Base-by-base conservation (phyloP, 306 rosid species). In the Sechiopsis laciniata region DNA sequence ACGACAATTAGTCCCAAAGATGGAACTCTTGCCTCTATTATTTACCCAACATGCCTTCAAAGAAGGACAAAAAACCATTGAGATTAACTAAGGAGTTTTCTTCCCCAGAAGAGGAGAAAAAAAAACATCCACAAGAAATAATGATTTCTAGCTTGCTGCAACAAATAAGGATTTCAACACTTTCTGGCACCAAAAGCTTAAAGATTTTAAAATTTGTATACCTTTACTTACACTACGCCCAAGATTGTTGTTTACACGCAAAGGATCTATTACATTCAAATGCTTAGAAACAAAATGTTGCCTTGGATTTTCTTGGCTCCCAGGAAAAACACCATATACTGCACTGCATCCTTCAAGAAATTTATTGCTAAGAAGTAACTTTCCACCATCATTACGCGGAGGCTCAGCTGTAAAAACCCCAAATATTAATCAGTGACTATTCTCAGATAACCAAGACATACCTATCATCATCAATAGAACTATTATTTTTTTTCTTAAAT, bases 151-250 rank as follows among this genome's bases (percentile, higher is more conserved):
- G 46, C 32, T 52, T 19, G 42, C 19, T 73, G 40, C 52, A 37
- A 73, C 1, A 73, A 73, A 48, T 22, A 68, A 68, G 15, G 10
- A 68, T 8, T 46, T 68, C 42, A 21, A 22, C 57, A 70, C 9
- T 19, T 7, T 16, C 4, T 26, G 4, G 45, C 24, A 22, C 10
- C 73, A 69, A 70, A 52, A 63, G 45, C 72, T 52, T 55, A 59
- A 74, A 55, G 46, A 17, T 35, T 55, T 61, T 51, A 58, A 66
- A 72, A 64, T 58, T 62, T 51, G 2, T 42, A 78, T 78, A 95
- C 99, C 97, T 91, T 95, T 95, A 85, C 97, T 95, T 74, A 95
- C 99, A 81, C 99, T 95, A 55, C 99, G 96, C 66, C 99, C 99
- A 81, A 95, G 99, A 84, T 95, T 95, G 85, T 95, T 95, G 86